phyloP scores from a whole-genome alignment of 2,329 filamentous ascomycete genomes.

The Fusarium incarnatum region DNA sequence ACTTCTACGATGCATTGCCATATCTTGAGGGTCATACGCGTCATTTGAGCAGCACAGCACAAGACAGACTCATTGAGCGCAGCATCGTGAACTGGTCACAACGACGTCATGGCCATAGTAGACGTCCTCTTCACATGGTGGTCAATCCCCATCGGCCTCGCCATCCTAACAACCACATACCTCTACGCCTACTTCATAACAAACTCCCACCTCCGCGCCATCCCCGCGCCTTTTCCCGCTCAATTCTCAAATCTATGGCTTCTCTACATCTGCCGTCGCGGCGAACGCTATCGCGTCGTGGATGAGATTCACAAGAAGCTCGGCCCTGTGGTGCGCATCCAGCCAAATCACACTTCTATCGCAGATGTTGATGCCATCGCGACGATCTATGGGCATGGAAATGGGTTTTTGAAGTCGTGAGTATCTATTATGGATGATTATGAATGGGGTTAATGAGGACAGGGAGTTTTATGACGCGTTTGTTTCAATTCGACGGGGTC shows the following conservation, averaged over 20 bases:
- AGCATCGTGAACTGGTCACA: neutral
- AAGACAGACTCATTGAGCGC: neutral
- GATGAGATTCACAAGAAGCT: slow-evolving; percentile 79
- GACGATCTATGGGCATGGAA: slow-evolving; percentile 82
- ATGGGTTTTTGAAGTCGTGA: slow-evolving; percentile 78
- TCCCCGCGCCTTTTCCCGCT: slow-evolving; percentile 72
- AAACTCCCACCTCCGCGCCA: slow-evolving; percentile 59
- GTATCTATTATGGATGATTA: too few relatives aligned
- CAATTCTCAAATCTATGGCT: slow-evolving; percentile 86
- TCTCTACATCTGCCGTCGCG: slow-evolving; percentile 72
- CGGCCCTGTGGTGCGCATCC: slow-evolving; percentile 84
- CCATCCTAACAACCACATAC: slow-evolving; percentile 65
- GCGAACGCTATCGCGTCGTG: slow-evolving; percentile 73
- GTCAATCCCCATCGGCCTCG: slow-evolving; percentile 59
- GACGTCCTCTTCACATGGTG: slow-evolving; percentile 57
- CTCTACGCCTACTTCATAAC: slow-evolving; percentile 71
- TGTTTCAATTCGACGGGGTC: slow-evolving; percentile 83
- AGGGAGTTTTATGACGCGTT: slow-evolving; percentile 93
- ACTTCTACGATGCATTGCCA: neutral
- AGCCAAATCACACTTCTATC: slow-evolving; percentile 85
- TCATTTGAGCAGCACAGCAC: too few relatives aligned
- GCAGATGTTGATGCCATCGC: slow-evolving; percentile 83
- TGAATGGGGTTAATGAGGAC: too few relatives aligned
- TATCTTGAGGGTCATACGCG: neutral
- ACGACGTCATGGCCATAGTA: slow-evolving; percentile 46